Conservation (phyloP, 106 monocot genomes). For the Dendrobium chrysotoxum region DNA sequence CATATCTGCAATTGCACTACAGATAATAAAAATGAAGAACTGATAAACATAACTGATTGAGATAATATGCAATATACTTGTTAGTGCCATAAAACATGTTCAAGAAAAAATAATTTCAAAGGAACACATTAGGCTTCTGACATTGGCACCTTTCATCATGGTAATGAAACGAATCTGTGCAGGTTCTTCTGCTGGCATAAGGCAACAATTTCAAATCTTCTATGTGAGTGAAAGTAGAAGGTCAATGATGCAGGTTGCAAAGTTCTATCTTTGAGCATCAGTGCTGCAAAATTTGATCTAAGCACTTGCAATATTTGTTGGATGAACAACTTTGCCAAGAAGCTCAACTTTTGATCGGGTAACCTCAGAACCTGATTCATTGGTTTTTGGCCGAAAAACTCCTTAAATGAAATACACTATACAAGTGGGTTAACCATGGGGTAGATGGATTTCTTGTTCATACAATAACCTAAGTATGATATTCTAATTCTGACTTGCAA, state of each 20-base stretch:
- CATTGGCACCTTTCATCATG: not conserved
- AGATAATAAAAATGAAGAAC: not conserved
- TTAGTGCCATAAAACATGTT: not conserved
- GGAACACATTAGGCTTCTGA: not conserved
- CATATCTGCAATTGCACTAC: not conserved
- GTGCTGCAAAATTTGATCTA: not conserved
- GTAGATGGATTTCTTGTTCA: not conserved
- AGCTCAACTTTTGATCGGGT: not conserved
- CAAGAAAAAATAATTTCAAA: not conserved
- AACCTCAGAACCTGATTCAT: constrained; percentile 3
- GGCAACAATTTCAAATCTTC: constrained; percentile 6
- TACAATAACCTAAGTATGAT: not conserved
- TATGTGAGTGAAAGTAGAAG: constrained; percentile 3
- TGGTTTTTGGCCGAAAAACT: not conserved
- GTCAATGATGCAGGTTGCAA: not conserved
- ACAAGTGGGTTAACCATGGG: not conserved
- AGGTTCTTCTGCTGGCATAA: constrained; percentile 4
- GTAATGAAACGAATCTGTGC: not conserved
- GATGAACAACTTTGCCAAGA: not conserved
- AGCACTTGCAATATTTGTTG: constrained; percentile 1
- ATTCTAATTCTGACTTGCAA: too few relatives aligned
- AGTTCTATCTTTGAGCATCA: constrained; percentile 1
- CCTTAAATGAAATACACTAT: not conserved
- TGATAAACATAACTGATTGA: not conserved
- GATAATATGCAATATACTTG: not conserved